Evolutionary conservation across 2,329 filamentous ascomycete genomes (phyloP).

Genomic region (Fusarium subglutinans): DNA sequence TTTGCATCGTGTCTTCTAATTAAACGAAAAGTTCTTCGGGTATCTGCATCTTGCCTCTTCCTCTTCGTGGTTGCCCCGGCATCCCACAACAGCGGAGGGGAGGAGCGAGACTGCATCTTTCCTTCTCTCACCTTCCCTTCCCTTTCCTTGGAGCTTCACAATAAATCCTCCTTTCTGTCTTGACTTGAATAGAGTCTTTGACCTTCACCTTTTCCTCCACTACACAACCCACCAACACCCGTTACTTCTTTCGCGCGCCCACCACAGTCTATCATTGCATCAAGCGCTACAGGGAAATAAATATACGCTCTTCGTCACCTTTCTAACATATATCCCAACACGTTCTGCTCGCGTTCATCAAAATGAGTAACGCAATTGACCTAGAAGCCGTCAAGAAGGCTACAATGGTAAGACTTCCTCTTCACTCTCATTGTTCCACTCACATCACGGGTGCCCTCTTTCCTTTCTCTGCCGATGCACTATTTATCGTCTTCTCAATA

Average conservation of each 20-base stretch:
- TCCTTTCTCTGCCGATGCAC: background rate
- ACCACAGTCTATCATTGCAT: background rate
- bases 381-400: background rate
- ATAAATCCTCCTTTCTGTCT: background rate
- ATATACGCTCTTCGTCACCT: background rate
- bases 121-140: background rate
- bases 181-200: background rate
- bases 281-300: background rate
- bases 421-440: background rate
- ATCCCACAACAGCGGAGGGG: background rate
- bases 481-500: background rate
- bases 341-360: background rate
- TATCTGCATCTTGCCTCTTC: background rate
- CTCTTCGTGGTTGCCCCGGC: background rate
- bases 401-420: slow-evolving; percentile 30
- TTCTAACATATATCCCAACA: background rate
- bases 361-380: slow-evolving; percentile 29
- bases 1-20: background rate
- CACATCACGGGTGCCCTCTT: background rate
- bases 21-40: background rate
- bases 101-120: background rate
- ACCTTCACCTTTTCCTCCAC: background rate
- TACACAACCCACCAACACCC: background rate
- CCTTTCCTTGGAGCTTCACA: background rate
- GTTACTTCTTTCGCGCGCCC: background rate